Evolutionary conservation across 805 yeast species (phyloP), one percentile per base, ranked within the genome.

Genomic region (Suhomyces sp.): DNA sequence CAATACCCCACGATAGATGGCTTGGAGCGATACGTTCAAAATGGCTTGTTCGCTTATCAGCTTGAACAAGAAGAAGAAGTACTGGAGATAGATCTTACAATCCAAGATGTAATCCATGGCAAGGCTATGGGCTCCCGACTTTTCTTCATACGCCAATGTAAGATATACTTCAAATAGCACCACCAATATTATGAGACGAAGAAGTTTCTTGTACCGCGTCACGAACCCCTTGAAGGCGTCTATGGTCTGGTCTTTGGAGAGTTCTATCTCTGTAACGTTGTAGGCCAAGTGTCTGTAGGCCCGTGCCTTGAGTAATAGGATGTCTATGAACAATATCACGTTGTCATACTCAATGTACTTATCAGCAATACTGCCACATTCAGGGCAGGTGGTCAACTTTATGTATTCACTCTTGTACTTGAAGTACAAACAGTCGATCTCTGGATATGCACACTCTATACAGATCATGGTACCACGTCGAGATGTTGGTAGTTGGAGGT

Each of bases 81-180:
- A 84, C 44, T 83, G 90, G 11, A 56, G 33, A 4, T 68, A 46
- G 3, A 75, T 65, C 5, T 58, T 55, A 21, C 69, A 68, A 16
- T 23, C 33, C 16, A 68, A 44, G 2, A 68, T 49, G 13, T 27
- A 45, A 5, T 37, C 31, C 43, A 58, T 51, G 18, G 54, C 34
- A 24, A 44, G 17, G 6, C 61, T 48, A 31, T 63, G 68, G 6
- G 51, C 43, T 25, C 51, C 50, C 36, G 70, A 74, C 46, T 76
- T 78, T 56, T 91, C 98, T 42, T 84, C 90, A 37, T 81, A 77
- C 0, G 95, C 95, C 98, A 98, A 93, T 1, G 79, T 80, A 34
- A 93, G 59, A 55, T 93, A 93, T 4, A 91, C 91, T 48, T 93
- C 97, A 50, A 91, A 88, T 11, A 93, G 69, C 0, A 85, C 64